These are phyloP conservation scores for Coemansia sp. DNA, from an alignment of 192 early-diverging fungal genomes.

Conservation along the genomic window DNA sequence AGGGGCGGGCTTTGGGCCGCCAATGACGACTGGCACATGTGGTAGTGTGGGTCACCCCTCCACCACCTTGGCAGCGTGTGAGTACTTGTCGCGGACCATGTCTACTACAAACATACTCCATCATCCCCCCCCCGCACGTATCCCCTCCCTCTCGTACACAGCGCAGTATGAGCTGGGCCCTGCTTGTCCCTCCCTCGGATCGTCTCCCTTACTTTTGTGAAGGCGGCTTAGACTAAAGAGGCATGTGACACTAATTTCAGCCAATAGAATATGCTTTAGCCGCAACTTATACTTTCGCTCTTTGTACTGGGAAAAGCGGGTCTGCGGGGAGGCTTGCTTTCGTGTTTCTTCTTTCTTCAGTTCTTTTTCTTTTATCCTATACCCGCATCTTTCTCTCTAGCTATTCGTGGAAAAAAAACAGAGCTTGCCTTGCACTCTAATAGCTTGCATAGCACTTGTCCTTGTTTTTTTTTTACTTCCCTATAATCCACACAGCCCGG, in stretches of 20 bases:
- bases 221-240: neutral
- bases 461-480: neutral
- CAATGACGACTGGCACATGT: neutral
- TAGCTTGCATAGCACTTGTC: neutral
- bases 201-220: neutral
- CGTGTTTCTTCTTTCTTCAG: neutral
- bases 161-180: neutral
- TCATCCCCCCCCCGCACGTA: neutral
- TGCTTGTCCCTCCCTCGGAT: neutral
- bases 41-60: neutral
- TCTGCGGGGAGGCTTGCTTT: neutral
- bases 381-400: neutral
- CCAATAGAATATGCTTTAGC: neutral
- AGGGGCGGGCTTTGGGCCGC: conserved; percentile 1
- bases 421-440: neutral
- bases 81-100: neutral
- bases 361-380: neutral
- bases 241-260: neutral
- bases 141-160: neutral
- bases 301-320: neutral
- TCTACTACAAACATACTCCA: neutral
- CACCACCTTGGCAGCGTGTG: neutral
- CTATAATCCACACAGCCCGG: neutral
- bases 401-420: neutral
- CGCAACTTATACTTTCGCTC: neutral